These are phyloP conservation scores for Fusarium staphyleae DNA, from an alignment of 2,329 filamentous ascomycete species.

Conservation along the genomic window DNA sequence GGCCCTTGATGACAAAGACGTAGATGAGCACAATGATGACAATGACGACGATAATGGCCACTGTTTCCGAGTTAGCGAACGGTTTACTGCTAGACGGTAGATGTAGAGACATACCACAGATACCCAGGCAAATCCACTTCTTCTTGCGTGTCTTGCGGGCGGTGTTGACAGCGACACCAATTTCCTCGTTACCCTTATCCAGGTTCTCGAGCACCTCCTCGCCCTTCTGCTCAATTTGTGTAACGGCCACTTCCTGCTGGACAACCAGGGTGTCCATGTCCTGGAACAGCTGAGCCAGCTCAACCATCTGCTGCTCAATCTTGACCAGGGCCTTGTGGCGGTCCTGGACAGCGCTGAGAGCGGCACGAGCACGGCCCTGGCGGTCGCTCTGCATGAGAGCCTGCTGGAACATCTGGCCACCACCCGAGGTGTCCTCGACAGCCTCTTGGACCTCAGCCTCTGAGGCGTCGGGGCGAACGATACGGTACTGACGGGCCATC, in stretches of 20 bases:
- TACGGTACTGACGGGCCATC: conserved; percentile 88
- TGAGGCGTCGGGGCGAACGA: conserved; percentile 82
- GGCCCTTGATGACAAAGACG: conserved; percentile 50
- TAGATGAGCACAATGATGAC: conserved; percentile 60
- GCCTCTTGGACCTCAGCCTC: conserved; percentile 80
- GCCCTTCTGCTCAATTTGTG: conserved; percentile 84
- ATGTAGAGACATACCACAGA: conserved; percentile 60
- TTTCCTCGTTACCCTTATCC: conserved; percentile 83
- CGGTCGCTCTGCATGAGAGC: conserved; percentile 83
- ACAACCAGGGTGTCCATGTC: conserved; percentile 86
- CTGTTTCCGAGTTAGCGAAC: conserved; percentile 47
- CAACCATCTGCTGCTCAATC: conserved; percentile 89
- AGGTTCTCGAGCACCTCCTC: conserved; percentile 87
- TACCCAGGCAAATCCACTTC: conserved; percentile 96
- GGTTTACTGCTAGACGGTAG: not conserved
- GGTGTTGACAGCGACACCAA: conserved; percentile 81
- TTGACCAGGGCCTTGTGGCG: conserved; percentile 88
- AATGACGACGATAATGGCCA: conserved; percentile 61
- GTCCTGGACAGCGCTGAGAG: conserved; percentile 79
- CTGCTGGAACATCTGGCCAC: conserved; percentile 86
- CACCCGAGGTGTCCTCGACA: conserved; percentile 73
- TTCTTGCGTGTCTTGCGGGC: conserved; percentile 83
- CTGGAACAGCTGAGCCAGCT: conserved; percentile 86
- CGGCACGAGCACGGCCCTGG: conserved; percentile 80
- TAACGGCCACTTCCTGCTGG: conserved; percentile 82